Evolutionary conservation across 148 eudicot genomes (phyloP).

Genomic region (Silene conica): DNA sequence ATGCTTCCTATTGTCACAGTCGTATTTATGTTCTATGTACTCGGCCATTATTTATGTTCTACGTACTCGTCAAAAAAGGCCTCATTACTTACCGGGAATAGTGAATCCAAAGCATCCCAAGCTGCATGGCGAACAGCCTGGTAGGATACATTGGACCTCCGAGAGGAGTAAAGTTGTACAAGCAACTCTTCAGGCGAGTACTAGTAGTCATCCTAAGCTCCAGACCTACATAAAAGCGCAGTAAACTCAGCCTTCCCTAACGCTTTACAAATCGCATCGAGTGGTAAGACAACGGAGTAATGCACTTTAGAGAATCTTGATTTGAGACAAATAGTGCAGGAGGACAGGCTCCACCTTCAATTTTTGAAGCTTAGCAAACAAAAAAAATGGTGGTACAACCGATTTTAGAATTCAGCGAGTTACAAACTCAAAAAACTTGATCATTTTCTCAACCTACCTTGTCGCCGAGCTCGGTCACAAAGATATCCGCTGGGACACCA

Average conservation of each 20-base stretch:
- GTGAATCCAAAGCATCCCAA: conserved; percentile 88
- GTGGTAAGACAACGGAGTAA: conserved; percentile 6
- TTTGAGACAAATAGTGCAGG: conserved; percentile 79
- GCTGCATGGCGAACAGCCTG: conserved; percentile 97
- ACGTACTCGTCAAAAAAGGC: no score
- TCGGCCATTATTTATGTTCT: no score
- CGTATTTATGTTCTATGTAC: background rate
- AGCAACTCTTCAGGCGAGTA: no score
- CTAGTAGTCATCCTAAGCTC: no score
- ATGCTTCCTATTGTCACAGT: background rate
- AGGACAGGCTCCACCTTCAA: conserved; percentile 94
- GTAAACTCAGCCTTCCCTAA: no score
- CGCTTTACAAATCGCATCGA: background rate
- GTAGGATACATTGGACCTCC: no score
- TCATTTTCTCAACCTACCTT: conserved; percentile 43
- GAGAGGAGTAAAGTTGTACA: no score
- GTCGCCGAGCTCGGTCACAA: conserved; percentile 80
- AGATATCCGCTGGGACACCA: no score
- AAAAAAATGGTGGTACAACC: conserved; percentile 8
- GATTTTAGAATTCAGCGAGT: no score
- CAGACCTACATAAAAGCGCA: conserved; percentile 49
- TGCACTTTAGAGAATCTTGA: conserved; percentile 68
- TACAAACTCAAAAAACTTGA: background rate
- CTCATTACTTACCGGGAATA: no score
- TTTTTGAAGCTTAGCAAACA: conserved; percentile 66